Base-by-base conservation (phyloP, 176 grass and related monocot genomes). In the Paspalum vaginatum region DNA sequence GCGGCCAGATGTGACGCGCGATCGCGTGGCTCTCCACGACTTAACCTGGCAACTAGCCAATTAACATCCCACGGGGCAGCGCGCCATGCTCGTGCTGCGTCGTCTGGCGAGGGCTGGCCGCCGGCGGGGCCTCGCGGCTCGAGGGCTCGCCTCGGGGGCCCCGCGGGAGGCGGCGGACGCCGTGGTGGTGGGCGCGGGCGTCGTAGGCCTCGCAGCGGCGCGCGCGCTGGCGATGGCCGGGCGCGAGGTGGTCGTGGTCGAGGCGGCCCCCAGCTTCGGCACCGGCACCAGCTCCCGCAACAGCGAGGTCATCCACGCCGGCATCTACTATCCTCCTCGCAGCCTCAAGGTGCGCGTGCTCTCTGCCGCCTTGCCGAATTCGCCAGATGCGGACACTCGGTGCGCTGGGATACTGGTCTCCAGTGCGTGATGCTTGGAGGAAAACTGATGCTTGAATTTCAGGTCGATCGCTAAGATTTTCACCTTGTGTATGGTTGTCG, bases 301-400 rank as follows among this genome's bases (percentile, higher is more conserved):
- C 70, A 98, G 95, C 70, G 92, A 95, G 92, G 95, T 98, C 70
- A 91, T 98, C 75, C 92, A 98, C 54, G 88, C 95, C 58, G 95
- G 95, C 38, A 95, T 98, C 73, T 98, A 95, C 78, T 91, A 98
- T 61, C 90, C 95, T 56, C 77, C 83, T 5, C 20, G 84, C n/a
- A 98, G 88, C 78, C 85, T 95, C 22, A 98, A 93, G 90, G 92
- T 98, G 52, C 8, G 84, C 86, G 44, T 71, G 3, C 43, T 20
- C 5, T 32, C 68, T 32, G 47, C 20, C 8, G 21, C 52, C 48
- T 52, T 2, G 12, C 37, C 51, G 17, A 21, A 44, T 53, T 63
- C 70, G 1, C 20, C 65, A 43, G 22, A 26, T 0, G 57, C 0
- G 57, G 13, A 11, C 41, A 6, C 4, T 47, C 5, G 9, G 1